Evolutionary conservation across 257 asterid species (phyloP), one percentile per base, ranked within the genome.

Genomic region (Solanum bulbocastanum): DNA sequence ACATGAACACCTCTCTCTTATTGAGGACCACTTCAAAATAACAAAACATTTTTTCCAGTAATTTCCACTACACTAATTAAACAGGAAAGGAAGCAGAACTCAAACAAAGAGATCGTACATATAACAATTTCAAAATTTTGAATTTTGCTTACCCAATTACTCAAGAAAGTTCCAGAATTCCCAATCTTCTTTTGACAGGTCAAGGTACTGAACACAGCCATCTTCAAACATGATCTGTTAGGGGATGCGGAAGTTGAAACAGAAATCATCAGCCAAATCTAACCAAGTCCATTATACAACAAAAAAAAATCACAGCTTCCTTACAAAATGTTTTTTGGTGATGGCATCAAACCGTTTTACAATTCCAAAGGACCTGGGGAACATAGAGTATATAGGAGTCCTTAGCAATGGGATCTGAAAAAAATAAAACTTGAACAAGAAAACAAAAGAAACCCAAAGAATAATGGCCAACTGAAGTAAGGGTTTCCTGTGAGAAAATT

Each of bases 101-200:
- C 44, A 20, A 82, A 20, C 86, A 82, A 82, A 49, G 69, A 82
- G 86, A 32, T 82, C 12, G 18, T 25, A 49, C 32, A 30, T 10
- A 3, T 49, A 82, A 32, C 49, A 82, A 30, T 30, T 30, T 32
- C 44, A 49, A 81, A 32, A 16, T 20, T 49, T 82, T 30, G 22
- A 32, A 46, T 20, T 46, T 82, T 65, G 71, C 86, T 49, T 90
- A 92, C 98, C 95, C 91, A 90, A 89, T 52, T 87, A 88, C 75
- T 87, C 88, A 89, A 76, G 87, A 78, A 89, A 86, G 88, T 91
- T 91, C 88, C 94, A 94, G 65, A 93, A 92, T 86, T 93, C 98
- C 99, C 99, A 97, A 52, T 94, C 95, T 92, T 91, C 96, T 91
- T 94, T 92, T 73, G 99, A 94, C 92, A 97, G 89, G 94, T 97